Evolutionary conservation across 2,329 filamentous ascomycete species (phyloP), one percentile per base, ranked within the genome.

Genomic region (Xylogone sp.): DNA sequence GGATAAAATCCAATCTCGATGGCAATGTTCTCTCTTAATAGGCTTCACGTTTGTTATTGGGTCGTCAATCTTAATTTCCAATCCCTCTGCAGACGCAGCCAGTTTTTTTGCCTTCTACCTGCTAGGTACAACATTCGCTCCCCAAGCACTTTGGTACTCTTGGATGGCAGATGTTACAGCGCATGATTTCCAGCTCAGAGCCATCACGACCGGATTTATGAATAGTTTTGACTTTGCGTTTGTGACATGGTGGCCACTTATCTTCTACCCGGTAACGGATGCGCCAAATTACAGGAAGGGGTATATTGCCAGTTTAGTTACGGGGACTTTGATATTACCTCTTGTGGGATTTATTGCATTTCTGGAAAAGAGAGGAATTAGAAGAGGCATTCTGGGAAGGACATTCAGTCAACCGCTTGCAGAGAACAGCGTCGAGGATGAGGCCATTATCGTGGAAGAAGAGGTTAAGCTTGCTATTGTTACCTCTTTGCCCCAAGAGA

Each of bases 141-240:
- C 72, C 1, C 72, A 75, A 51, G 72, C 72, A 3, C 59, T 75
- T 18, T 75, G 72, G 72, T 75, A 75, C 54, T 69, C 69, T 0
- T 75, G 72, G 72, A 73, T 75, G 69, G 71, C 71, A 0, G 72
- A 75, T 48, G 59, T 75, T 7, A 71, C 68, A 7, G 62, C 65
- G 3, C 67, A 71, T 22, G 68, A 70, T 19, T 49, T 70, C 8
- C 72, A 74, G 42, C 63, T 75, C 2, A 64, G 72, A 0, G 72
- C 72, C 1, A 72, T 75, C 43, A 72, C 72, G 2, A 75, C 72
- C 0, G 70, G 70, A 0, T 72, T 71, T 45, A 72, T 72, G 69
- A 73, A 73, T 51, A 71, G 68, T 7, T 73, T 72, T 29, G 70
- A 73, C 48, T 73, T 72, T 53, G 69, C 68, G 0, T 72, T 71